Evolutionary conservation across 306 rosid species (phyloP), one percentile per base, ranked within the genome.

Genomic region (Potentilla sterilis): DNA sequence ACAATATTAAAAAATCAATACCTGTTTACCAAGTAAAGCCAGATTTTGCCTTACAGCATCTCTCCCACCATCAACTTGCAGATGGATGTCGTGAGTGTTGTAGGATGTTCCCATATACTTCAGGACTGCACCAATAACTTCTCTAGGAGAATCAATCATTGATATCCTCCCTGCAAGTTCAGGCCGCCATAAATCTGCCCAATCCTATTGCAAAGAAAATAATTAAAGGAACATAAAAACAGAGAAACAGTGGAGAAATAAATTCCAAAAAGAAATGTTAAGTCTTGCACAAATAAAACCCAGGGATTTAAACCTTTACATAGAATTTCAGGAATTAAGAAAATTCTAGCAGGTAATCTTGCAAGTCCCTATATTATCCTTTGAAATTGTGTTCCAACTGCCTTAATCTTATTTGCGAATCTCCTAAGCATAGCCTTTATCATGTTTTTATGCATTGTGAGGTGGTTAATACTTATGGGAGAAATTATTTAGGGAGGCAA

Each of bases 171-270:
- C 97, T 9, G 83, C 86, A 80, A 94, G 93, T 83, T 92, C 97
- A 69, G 97, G 96, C 61, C 95, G 89, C 98, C 98, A 94, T 78
- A 94, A 81, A 87, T 94, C 97, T 68, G 86, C 84, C 98, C 98
- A 94, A 73, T 94, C 98, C 98, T 94, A 67, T 55, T 54, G 71
- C 18, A 77, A n/a, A 70, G 22, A 44, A 44, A 69, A 41, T 55
- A 22, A 22, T 42, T 48, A 2, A 1, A 37, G 1, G 19, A 66
- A 66, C 40, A 18, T 2, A 19, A 0, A 7, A 41, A 35, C 6
- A 63, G 12, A 63, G 14, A 16, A 14, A 0, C 9, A 63, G 7
- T 34, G 19, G 4, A 63, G 3, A 63, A 15, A 37, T 61, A 6
- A 35, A 35, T 34, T 63, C 13, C 16, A 63, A 16, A 41, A 14